A percentile compares a stretch with the other conserved stretches of the same genome.
Conservation (phyloP, 163 green algal genomes). For the Chlorella variabilis region DNA sequence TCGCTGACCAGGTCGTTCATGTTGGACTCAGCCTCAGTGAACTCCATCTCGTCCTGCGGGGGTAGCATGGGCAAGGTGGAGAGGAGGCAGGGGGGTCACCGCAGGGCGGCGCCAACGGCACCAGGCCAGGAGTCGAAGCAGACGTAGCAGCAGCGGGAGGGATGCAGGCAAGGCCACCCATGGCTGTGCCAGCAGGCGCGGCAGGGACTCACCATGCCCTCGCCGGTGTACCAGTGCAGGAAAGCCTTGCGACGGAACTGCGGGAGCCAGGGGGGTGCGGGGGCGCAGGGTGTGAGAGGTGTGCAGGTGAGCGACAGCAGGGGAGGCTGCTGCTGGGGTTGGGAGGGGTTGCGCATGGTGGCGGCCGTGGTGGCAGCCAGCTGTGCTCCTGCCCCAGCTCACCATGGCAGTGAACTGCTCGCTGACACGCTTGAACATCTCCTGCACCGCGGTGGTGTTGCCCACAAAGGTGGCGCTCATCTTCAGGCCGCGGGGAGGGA, state of each 20-base stretch:
- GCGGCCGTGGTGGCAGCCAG: too few relatives aligned
- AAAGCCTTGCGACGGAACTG: constrained; percentile 98
- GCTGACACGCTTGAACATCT: constrained; percentile 99
- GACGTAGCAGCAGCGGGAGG: too few relatives aligned
- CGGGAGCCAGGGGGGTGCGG: background rate
- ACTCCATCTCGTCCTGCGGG: constrained; percentile 99
- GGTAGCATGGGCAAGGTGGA: background rate
- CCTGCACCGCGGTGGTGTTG: constrained; percentile 99
- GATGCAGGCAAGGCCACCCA: too few relatives aligned
- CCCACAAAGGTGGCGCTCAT: constrained; percentile 99
- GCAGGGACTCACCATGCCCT: constrained; percentile 62
- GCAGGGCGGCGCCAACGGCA: background rate
- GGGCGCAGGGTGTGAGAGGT: background rate
- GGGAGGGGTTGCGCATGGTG: background rate
- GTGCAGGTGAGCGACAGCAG: background rate
- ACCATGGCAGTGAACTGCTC: constrained; percentile 99
- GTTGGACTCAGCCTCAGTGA: constrained; percentile 99
- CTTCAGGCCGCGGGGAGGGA: constrained; percentile 97
- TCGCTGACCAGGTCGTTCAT: constrained; percentile 88
- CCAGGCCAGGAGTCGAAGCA: too few relatives aligned
- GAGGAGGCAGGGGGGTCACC: background rate
- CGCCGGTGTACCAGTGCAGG: constrained; percentile 98
- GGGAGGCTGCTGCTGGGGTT: background rate
- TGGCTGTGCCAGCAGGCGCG: background rate
- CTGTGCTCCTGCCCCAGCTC: background rate